phyloP scores from a whole-genome alignment of 768 basidiomycete species.

The Candolleomyces eurysporus region DNA sequence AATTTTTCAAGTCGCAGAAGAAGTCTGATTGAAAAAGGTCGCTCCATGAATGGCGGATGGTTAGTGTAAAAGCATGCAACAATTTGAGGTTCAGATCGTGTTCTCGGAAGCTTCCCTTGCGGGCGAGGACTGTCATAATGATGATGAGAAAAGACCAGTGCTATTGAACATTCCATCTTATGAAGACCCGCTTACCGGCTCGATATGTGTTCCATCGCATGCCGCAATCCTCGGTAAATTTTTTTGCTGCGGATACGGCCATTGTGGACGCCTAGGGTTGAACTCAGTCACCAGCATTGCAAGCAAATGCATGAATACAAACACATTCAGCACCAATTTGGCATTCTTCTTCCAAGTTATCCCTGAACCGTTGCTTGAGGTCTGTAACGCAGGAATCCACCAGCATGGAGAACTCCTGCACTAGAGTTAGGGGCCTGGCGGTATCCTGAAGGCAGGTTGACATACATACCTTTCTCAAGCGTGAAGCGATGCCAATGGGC shows the following conservation, averaged over 20 bases:
- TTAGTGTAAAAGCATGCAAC: conserved; percentile 53
- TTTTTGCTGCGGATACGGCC: conserved; percentile 34
- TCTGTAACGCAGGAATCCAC: conserved; percentile 44
- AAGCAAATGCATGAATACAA: conserved; percentile 8
- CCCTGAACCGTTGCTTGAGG: conserved; percentile 47
- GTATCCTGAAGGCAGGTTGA: too few relatives aligned
- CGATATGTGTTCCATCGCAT: conserved; percentile 64
- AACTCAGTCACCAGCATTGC: too few relatives aligned
- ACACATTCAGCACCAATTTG: conserved; percentile 49
- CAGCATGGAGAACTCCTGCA: conserved; percentile 44
- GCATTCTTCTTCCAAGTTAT: conserved; percentile 59
- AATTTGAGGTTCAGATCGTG: conserved; percentile 57
- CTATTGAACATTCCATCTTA: background rate
- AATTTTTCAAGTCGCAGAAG: conserved; percentile 44
- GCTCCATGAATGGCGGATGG: conserved; percentile 56
- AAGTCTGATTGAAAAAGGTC: conserved; percentile 57
- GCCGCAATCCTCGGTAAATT: conserved; percentile 45
- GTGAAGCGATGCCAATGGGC: conserved; percentile 41
- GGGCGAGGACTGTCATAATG: conserved; percentile 37
- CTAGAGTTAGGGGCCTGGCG: background rate
- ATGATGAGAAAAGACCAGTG: too few relatives aligned
- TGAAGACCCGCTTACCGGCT: conserved; percentile 37
- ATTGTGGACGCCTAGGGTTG: conserved; percentile 35
- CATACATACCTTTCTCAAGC: conserved; percentile 36
- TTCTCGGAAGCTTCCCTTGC: conserved; percentile 50